These are phyloP conservation scores for Nakazawaea populi DNA, from an alignment of 805 yeast genomes.

Conservation along the genomic window DNA sequence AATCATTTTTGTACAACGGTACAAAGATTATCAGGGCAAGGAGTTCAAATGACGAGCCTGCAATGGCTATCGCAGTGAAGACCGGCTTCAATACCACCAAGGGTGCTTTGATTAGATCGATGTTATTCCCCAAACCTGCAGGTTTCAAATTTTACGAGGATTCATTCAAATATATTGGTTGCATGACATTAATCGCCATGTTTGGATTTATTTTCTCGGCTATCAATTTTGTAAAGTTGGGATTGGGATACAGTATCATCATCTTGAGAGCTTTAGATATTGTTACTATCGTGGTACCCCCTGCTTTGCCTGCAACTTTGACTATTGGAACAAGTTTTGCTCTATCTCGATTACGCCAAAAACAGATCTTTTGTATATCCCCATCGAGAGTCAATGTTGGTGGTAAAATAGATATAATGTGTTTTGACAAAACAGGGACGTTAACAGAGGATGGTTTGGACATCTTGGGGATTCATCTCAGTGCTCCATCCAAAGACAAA, in stretches of 20 bases:
- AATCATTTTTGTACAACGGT: conserved; percentile 79
- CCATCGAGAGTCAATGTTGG: conserved; percentile 96
- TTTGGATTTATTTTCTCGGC: conserved; percentile 84
- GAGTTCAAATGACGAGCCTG: conserved; percentile 65
- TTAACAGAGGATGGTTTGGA: conserved; percentile 95
- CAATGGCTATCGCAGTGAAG: conserved; percentile 79
- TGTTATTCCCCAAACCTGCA: conserved; percentile 93
- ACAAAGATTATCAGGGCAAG: conserved; percentile 84
- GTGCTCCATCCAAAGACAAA: conserved; percentile 25
- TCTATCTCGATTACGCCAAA: conserved; percentile 60
- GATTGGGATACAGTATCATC: conserved; percentile 63
- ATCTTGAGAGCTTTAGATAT: conserved; percentile 87
- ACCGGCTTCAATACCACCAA: conserved; percentile 96
- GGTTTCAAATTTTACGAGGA: conserved; percentile 92
- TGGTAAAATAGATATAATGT: conserved; percentile 83
- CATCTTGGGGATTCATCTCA: conserved; percentile 51
- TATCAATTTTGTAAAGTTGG: conserved; percentile 71
- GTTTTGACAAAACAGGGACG: conserved; percentile 97
- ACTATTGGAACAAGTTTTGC: conserved; percentile 97
- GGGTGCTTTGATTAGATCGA: conserved; percentile 88
- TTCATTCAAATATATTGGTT: conserved; percentile 93
- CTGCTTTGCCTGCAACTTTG: conserved; percentile 95
- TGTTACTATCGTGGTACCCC: conserved; percentile 96
- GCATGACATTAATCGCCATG: conserved; percentile 82
- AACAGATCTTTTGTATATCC: conserved; percentile 79